Percentiles rank a stretch among this genome's conserved stretches.
Evolutionary conservation across 2,329 filamentous ascomycete genomes (phyloP).

Genomic region (Hypoxylon sp.): DNA sequence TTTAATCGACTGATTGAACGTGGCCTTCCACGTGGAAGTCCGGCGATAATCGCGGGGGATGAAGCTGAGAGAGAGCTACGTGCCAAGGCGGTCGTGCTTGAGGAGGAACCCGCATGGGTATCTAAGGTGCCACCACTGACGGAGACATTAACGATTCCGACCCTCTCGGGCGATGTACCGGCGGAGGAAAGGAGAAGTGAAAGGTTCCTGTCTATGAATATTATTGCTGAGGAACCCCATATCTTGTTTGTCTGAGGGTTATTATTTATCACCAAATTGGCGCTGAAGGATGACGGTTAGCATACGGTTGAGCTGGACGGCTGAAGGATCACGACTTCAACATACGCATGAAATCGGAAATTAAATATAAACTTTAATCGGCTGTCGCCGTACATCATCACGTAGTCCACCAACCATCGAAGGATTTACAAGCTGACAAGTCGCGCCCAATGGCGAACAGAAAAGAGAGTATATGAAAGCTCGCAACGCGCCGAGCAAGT

Average conservation of each 20-base stretch:
- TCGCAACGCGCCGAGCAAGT: not conserved
- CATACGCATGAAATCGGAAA: not conserved
- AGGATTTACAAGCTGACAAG: constrained; percentile 1
- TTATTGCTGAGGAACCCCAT: not conserved
- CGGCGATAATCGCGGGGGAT: constrained; percentile 29
- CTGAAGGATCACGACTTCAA: not conserved
- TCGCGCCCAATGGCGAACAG: not conserved
- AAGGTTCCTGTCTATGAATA: not conserved
- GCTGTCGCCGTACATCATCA: not conserved
- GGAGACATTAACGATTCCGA: constrained; percentile 19
- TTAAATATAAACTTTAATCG: not conserved
- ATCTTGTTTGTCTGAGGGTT: not conserved
- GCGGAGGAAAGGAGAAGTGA: not conserved
- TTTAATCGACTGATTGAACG: constrained; percentile 38
- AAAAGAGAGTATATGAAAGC: not conserved
- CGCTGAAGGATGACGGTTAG: not conserved
- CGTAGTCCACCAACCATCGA: not conserved
- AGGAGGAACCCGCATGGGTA: constrained; percentile 27
- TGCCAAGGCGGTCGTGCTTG: constrained; percentile 15
- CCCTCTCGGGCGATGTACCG: constrained; percentile 3
- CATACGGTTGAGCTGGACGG: not conserved
- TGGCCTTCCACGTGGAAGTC: constrained; percentile 31
- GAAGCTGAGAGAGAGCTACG: constrained; percentile 22
- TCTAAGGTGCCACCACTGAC: constrained; percentile 19
- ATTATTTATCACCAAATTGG: not conserved